These are phyloP conservation scores for Xylaria sp. DNA, from an alignment of 2,329 filamentous ascomycete species.

Conservation along the genomic window DNA sequence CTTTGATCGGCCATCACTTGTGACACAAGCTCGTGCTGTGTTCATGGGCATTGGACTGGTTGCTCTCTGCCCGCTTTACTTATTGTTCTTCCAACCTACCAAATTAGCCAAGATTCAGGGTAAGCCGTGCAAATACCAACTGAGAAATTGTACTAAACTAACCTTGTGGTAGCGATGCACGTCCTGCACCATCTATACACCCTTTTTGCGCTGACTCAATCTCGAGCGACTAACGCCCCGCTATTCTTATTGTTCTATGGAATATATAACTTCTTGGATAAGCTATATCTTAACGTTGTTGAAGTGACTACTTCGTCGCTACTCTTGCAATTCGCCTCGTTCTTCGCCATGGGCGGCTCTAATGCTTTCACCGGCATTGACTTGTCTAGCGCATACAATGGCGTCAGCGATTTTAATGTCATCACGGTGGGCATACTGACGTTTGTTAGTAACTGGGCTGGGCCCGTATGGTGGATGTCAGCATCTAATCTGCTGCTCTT, in stretches of 20 bases:
- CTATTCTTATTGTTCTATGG: conserved; percentile 78
- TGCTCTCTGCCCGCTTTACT: conserved; percentile 47
- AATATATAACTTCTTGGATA: conserved; percentile 56
- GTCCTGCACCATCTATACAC: conserved; percentile 73
- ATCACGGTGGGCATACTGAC: conserved; percentile 81
- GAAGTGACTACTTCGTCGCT: conserved; percentile 74
- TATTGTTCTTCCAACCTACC: conserved; percentile 40
- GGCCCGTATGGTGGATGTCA: conserved; percentile 83
- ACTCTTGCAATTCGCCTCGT: conserved; percentile 79
- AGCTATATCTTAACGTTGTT: conserved; percentile 53
- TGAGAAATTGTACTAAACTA: not conserved
- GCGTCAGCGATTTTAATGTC: conserved; percentile 80
- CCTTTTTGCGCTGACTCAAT: conserved; percentile 85
- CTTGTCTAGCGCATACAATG: conserved; percentile 93
- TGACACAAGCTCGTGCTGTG: conserved; percentile 56
- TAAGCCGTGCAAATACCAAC: conserved; percentile 21
- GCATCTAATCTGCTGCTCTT: conserved; percentile 67
- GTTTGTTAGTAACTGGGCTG: conserved; percentile 90
- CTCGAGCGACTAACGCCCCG: conserved; percentile 82
- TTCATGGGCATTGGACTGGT: conserved; percentile 54
- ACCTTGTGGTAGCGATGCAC: conserved; percentile 42
- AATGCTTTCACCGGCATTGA: conserved; percentile 97
- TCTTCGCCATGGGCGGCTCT: conserved; percentile 88
- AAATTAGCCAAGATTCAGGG: conserved; percentile 37
- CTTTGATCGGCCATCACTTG: conserved; percentile 51